These are phyloP conservation scores for Citrus reticulata DNA, from an alignment of 345 rosid species.

Conservation along the genomic window DNA sequence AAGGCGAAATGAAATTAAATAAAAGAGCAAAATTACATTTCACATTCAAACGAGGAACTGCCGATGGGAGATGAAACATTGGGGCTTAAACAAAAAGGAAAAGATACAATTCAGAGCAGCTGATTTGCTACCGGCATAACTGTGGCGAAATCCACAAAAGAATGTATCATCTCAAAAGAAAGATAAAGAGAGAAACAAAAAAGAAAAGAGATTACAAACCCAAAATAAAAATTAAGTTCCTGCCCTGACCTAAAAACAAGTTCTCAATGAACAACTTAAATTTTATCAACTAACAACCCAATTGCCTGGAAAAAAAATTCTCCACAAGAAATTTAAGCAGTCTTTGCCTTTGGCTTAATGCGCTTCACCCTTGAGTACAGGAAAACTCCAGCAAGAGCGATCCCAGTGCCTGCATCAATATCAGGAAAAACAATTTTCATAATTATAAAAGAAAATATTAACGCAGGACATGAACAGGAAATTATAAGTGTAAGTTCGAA, in stretches of 20 bases:
- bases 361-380: constrained; percentile 93
- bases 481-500: neutral
- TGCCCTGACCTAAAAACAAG: constrained; percentile 18
- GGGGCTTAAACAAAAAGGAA: neutral
- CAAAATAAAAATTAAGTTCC: neutral
- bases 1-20: neutral
- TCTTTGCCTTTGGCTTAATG: constrained; percentile 80
- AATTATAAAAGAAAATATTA: neutral
- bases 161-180: neutral
- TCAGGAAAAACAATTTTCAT: neutral
- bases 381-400: constrained; percentile 95
- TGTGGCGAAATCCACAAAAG: neutral
- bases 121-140: constrained; percentile 10
- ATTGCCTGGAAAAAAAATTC: constrained; percentile 14
- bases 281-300: neutral
- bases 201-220: neutral
- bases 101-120: neutral
- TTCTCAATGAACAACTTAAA: neutral
- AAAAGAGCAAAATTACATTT: neutral
- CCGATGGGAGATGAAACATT: neutral
- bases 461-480: neutral
- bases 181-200: neutral
- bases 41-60: neutral
- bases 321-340: constrained; percentile 35
- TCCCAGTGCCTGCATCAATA: constrained; percentile 69